Conservation (phyloP, 768 basidiomycete species). For the Galerina sulciceps region DNA sequence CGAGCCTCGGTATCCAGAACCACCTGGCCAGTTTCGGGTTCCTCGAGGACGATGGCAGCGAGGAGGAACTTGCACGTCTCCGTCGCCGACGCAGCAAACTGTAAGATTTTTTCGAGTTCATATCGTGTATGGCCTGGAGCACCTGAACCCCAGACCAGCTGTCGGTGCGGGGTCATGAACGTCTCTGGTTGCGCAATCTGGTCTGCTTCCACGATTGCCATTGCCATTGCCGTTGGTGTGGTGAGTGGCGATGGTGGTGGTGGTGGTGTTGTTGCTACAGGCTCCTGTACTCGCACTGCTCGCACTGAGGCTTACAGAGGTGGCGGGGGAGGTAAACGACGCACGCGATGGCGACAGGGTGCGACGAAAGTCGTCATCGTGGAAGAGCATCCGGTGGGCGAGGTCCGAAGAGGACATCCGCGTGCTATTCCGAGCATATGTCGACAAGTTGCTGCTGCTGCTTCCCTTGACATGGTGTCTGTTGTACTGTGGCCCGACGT, state of each 20-base stretch:
- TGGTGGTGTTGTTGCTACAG: constrained; percentile 1
- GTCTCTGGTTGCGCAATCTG: constrained; percentile 62
- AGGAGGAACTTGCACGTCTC: constrained; percentile 64
- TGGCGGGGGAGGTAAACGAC: constrained; percentile 13
- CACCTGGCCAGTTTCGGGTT: constrained; percentile 49
- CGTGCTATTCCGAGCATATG: constrained; percentile 21
- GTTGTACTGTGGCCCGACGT: constrained; percentile 28
- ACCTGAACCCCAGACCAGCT: constrained; percentile 78
- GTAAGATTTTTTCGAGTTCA: constrained; percentile 83
- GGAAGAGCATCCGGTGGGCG: constrained; percentile 21
- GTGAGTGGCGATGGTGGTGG: background rate
- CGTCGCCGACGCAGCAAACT: constrained; percentile 75
- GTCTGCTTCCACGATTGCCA: constrained; percentile 48
- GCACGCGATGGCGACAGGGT: constrained; percentile 24
- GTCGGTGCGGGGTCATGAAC: constrained; percentile 77
- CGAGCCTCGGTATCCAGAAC: constrained; percentile 65
- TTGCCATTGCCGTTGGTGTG: background rate
- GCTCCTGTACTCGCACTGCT: constrained; percentile 15
- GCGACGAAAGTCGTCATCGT: constrained; percentile 19
- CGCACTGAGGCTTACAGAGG: constrained; percentile 15
- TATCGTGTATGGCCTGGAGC: constrained; percentile 77
- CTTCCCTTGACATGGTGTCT: constrained; percentile 15
- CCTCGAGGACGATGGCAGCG: constrained; percentile 35
- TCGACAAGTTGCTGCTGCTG: background rate
- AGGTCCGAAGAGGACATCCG: constrained; percentile 31